Percentiles rank a stretch among this genome's conserved stretches.
Conservation (phyloP, 2,329 filamentous ascomycete species). For the Blastomyces emzantsi region DNA sequence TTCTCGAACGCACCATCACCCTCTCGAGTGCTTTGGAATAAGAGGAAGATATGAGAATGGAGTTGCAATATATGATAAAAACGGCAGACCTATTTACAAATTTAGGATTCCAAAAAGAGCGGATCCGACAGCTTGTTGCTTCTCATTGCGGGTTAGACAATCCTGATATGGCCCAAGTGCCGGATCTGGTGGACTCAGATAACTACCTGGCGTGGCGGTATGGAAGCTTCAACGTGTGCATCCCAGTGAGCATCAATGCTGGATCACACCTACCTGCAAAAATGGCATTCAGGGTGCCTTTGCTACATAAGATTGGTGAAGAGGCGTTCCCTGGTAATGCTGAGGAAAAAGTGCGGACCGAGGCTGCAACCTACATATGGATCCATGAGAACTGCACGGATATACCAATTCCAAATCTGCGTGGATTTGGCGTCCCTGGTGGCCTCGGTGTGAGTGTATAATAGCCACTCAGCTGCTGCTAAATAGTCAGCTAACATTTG, state of each 20-base stretch:
- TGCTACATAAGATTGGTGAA: conserved; percentile 17
- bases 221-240: conserved; percentile 16
- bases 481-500: conserved; percentile 3
- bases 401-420: conserved; percentile 17
- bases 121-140: conserved; percentile 12
- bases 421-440: conserved; percentile 20
- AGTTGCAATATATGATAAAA: conserved; percentile 11
- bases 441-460: conserved; percentile 12
- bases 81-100: conserved; percentile 6
- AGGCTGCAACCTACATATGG: conserved; percentile 20
- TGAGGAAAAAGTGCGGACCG: conserved; percentile 20
- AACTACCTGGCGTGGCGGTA: conserved; percentile 9
- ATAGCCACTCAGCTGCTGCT: neutral
- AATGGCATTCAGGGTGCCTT: conserved; percentile 12
- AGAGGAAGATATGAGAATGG: conserved; percentile 14
- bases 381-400: conserved; percentile 18
- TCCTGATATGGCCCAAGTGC: conserved; percentile 10
- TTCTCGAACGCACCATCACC: conserved; percentile 9
- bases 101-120: neutral
- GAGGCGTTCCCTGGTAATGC: conserved; percentile 16
- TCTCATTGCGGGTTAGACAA: conserved; percentile 11
- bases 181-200: neutral
- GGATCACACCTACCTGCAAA: conserved; percentile 5
- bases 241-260: conserved; percentile 11
- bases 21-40: conserved; percentile 7